phyloP scores from a whole-genome alignment of 441 rosid species.

The Capsella rubella region DNA sequence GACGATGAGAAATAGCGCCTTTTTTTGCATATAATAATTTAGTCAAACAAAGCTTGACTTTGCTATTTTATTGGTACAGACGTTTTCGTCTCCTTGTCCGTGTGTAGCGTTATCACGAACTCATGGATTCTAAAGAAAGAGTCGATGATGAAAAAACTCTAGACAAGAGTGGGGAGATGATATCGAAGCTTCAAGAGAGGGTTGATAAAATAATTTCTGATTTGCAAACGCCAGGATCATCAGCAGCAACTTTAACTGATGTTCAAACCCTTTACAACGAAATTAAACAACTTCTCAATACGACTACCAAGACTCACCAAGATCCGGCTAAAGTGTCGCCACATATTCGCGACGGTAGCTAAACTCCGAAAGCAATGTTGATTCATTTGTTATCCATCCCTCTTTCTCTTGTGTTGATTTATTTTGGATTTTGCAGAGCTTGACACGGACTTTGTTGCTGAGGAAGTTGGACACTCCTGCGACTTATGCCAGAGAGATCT shows the following conservation, averaged over 20 bases:
- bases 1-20: background rate
- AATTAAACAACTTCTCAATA: background rate
- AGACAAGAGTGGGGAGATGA: background rate
- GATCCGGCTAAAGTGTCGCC: background rate
- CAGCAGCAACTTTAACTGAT: background rate
- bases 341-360: slow-evolving; percentile 7
- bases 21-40: background rate
- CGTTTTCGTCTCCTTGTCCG: background rate
- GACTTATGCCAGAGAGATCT: slow-evolving; percentile 40
- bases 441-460: slow-evolving; percentile 32
- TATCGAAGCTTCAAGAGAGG: background rate
- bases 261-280: background rate
- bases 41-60: background rate
- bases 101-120: background rate
- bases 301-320: background rate
- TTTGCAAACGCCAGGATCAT: background rate
- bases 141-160: background rate
- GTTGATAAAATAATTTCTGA: background rate
- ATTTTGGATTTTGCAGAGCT: slow-evolving; percentile 21
- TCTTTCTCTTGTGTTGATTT: background rate
- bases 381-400: background rate
- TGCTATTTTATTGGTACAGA: background rate
- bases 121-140: background rate
- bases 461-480: slow-evolving; percentile 39
- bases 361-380: background rate